phyloP scores from a whole-genome alignment of 1,284 basidiomycete species.

The Trichosporon coremiiforme region DNA sequence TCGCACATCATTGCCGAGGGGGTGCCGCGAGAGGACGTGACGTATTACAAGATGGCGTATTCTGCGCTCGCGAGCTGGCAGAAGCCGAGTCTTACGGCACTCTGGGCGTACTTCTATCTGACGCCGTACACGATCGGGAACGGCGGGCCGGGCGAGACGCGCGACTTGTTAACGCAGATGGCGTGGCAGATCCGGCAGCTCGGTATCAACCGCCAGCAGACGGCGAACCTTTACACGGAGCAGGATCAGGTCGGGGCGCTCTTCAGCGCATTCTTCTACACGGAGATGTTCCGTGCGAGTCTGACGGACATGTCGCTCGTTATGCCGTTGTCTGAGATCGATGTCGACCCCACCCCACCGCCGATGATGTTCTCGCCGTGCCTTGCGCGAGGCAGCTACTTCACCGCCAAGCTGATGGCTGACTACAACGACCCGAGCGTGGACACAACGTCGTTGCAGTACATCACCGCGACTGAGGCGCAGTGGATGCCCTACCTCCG shows the following conservation, averaged over 20 bases:
- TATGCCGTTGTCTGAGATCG: slow-evolving; percentile 35
- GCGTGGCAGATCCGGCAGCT: slow-evolving; percentile 39
- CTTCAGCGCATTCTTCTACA: slow-evolving; percentile 36
- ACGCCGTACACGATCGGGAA: slow-evolving; percentile 31
- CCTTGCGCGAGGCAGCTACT: slow-evolving; percentile 26
- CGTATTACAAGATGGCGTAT: slow-evolving; percentile 38
- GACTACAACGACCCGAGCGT: slow-evolving; percentile 33
- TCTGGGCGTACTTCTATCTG: slow-evolving; percentile 38
- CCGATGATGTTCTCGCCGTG: slow-evolving; percentile 27
- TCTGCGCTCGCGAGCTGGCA: slow-evolving; percentile 33
- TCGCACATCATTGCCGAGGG: neutral
- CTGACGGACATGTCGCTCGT: slow-evolving; percentile 29
- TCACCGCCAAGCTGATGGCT: slow-evolving; percentile 30
- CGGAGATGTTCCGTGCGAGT: slow-evolving; percentile 36
- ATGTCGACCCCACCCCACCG: slow-evolving; percentile 32
- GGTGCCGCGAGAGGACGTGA: slow-evolving; percentile 35
- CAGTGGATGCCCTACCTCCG: slow-evolving; percentile 31
- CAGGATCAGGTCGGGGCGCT: slow-evolving; percentile 33
- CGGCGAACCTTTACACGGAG: slow-evolving; percentile 34
- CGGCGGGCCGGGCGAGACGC: slow-evolving; percentile 35
- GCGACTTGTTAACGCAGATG: slow-evolving; percentile 35
- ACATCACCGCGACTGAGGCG: slow-evolving; percentile 31
- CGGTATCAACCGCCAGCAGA: slow-evolving; percentile 33
- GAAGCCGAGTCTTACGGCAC: slow-evolving; percentile 33
- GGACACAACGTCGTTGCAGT: slow-evolving; percentile 33